phyloP scores from a whole-genome alignment of 129 eudicot species.

The Centrapalus pauciflorus region DNA sequence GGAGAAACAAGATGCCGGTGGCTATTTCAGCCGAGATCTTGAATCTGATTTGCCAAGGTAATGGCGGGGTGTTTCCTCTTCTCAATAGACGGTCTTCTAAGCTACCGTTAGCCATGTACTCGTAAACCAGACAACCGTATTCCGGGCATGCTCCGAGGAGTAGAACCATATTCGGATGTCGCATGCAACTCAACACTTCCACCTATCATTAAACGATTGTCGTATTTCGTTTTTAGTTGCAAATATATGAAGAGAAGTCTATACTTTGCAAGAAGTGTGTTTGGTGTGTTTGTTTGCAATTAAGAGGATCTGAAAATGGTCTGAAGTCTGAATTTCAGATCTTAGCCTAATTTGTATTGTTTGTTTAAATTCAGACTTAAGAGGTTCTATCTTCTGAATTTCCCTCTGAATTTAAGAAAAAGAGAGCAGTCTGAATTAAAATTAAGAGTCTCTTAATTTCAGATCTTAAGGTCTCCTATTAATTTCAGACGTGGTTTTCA shows the following conservation, averaged over 20 bases:
- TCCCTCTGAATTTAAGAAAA: no score
- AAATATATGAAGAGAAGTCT: not conserved
- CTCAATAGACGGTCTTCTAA: constrained; percentile 58
- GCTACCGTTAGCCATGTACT: constrained; percentile 64
- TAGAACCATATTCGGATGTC: constrained; percentile 70
- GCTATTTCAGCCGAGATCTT: constrained; percentile 61
- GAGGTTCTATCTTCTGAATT: no score
- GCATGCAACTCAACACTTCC: constrained; percentile 65
- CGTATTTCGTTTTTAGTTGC: not conserved
- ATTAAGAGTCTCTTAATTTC: no score
- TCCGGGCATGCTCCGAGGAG: constrained; percentile 69
- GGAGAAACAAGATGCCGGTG: constrained; percentile 63
- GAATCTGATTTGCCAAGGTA: constrained; percentile 62
- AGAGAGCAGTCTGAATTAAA: no score
- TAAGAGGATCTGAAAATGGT: no score
- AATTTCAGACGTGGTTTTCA: no score
- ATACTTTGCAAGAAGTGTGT: no score
- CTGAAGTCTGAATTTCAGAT: no score
- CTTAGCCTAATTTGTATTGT: no score
- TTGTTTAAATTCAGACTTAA: no score
- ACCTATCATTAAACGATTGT: constrained; percentile 31
- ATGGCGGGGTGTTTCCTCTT: constrained; percentile 38
- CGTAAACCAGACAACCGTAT: constrained; percentile 58
- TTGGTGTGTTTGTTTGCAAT: no score
- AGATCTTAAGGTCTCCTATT: no score